Evolutionary conservation across 495 filamentous ascomycete genomes (phyloP), one percentile per base, ranked within the genome.

Genomic region (Mycothermus thermophilus): DNA sequence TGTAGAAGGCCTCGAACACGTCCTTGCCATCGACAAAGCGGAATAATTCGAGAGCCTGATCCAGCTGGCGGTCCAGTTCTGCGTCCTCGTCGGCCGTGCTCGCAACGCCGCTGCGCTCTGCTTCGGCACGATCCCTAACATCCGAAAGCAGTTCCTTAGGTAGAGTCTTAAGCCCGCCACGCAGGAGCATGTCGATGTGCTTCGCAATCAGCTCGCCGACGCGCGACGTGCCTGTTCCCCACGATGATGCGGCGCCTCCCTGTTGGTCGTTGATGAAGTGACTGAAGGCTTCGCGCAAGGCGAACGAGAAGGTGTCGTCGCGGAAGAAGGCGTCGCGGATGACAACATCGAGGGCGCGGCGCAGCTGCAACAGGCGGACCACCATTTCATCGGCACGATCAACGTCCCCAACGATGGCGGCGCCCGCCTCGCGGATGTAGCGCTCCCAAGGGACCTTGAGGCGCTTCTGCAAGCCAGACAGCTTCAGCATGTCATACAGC

Each of bases 151-250:
- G 59, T 22, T 66, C 60, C 16, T 64, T 54, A 4, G 79, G 79
- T 9, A 92, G 72, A 9, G 83, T 72, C 56, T 83, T 95, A 32
- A 83, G 69, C 6, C 90, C 92, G 20, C 82, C 79, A 37, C 85
- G 77, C 10, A 99, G 74, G 7, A 99, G 66, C 54, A 77, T 63
- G 59, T 99, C 87, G 38, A 99, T 85, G 43, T 95, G 85, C 58
- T 93, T 96, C 10, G 90, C 90, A 38, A 96, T 92, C 87, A 95
- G 93, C 59, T 99, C 90, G 20, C 87, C 90, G 6, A 92, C 82
- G 62, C 93, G 94, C 7, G 83, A 80, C 36, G 92, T 92, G 42
- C 82, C 75, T 3, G 82, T 81, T 25, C 75, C 73, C 64, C 79
- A 83, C 2, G 70, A 71, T 12, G 73, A 64, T 25, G 22, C 22